Evolutionary conservation across 371 early-diverging fungal species (phyloP).

Genomic region (Mucor racemosus): DNA sequence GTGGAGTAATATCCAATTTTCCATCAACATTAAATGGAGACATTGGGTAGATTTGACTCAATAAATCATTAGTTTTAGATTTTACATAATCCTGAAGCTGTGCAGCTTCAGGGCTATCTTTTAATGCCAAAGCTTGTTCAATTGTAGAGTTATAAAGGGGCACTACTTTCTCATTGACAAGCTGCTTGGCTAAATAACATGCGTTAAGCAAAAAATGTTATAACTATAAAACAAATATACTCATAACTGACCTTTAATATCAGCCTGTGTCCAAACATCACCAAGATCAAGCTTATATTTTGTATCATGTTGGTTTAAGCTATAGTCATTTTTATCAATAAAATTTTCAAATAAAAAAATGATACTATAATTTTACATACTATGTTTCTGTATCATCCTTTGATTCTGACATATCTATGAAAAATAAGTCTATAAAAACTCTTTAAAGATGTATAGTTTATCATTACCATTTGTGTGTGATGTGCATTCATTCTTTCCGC

Average conservation of each 20-base stretch:
- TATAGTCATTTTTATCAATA: not conserved
- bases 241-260: not conserved
- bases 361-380: not conserved
- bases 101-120: not conserved
- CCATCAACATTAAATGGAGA: not conserved
- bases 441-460: no score
- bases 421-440: not conserved
- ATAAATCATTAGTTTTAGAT: not conserved
- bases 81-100: constrained; percentile 4
- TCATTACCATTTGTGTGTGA: not conserved
- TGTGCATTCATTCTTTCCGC: constrained; percentile 4
- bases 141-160: constrained; percentile 4
- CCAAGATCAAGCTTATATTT: constrained; percentile 11
- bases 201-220: not conserved
- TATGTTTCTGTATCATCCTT: not conserved
- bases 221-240: not conserved
- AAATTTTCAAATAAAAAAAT: not conserved
- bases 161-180: not conserved
- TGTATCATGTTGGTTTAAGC: not conserved
- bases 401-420: not conserved
- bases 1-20: not conserved
- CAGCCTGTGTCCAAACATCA: constrained; percentile 2
- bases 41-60: constrained; percentile 7
- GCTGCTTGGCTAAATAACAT: not conserved
- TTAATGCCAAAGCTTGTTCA: constrained; percentile 2